Percentiles rank a stretch among this genome's conserved stretches.
These are phyloP conservation scores for Lachnellula cervina DNA, from an alignment of 2,329 filamentous ascomycete genomes.

Conservation along the genomic window DNA sequence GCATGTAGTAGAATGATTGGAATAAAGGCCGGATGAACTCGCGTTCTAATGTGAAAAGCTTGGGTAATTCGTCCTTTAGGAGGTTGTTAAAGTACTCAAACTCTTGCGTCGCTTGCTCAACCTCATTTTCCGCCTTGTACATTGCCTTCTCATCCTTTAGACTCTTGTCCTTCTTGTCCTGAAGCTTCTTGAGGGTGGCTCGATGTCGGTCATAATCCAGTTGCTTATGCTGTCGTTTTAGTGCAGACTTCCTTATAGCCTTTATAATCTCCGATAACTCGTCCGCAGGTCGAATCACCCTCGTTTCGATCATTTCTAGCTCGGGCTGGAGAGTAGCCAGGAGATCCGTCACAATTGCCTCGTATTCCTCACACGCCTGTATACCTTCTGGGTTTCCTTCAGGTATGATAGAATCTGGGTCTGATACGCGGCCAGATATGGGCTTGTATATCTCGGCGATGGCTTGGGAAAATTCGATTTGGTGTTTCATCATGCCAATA, in stretches of 20 bases:
- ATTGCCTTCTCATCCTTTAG: constrained; percentile 96
- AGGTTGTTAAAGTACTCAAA: constrained; percentile 98
- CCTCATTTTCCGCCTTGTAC: constrained; percentile 90
- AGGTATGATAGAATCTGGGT: constrained; percentile 75
- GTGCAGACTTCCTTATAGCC: constrained; percentile 79
- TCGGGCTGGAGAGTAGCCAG: constrained; percentile 86
- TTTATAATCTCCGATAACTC: constrained; percentile 95
- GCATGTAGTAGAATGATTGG: constrained; percentile 99
- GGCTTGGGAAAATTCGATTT: constrained; percentile 96
- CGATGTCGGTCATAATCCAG: constrained; percentile 91
- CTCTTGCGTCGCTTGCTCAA: constrained; percentile 88
- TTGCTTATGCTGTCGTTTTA: constrained; percentile 95
- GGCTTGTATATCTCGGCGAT: constrained; percentile 97
- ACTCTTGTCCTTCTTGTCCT: constrained; percentile 95
- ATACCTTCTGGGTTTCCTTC: constrained; percentile 93
- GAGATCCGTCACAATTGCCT: constrained; percentile 81
- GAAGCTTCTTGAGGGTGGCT: constrained; percentile 80
- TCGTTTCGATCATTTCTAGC: constrained; percentile 92
- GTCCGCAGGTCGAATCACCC: constrained; percentile 87
- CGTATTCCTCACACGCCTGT: constrained; percentile 92
- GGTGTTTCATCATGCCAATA: constrained; percentile 94
- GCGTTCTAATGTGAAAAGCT: constrained; percentile 81
- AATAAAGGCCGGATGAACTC: constrained; percentile 97
- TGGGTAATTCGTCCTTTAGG: constrained; percentile 90
- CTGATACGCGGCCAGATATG: constrained; percentile 91